Evolutionary conservation across 2,329 filamentous ascomycete genomes (phyloP).

Genomic region (Xylariomycetidae sp.): DNA sequence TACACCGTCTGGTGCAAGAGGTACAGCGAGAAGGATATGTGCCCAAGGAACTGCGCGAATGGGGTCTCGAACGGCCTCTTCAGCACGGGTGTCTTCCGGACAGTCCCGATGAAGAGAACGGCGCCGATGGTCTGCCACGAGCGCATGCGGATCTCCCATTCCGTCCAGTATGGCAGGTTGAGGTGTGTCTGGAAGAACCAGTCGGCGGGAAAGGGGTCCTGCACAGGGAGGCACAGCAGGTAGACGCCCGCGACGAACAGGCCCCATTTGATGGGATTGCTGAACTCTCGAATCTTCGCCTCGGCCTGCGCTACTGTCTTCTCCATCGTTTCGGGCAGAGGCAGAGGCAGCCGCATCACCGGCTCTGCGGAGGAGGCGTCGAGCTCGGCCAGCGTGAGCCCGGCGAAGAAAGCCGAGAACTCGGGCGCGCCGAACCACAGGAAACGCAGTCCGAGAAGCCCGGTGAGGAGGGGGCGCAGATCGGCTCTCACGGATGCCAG

Average conservation of each 20-base stretch:
- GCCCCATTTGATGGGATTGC: constrained; percentile 1
- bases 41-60: constrained; percentile 1
- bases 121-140: constrained; percentile 4
- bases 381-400: constrained; percentile 2
- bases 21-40: constrained; percentile 4
- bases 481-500: constrained; percentile 1
- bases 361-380: neutral
- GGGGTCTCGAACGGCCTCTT: constrained; percentile 2
- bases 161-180: constrained; percentile 3
- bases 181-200: constrained; percentile 3
- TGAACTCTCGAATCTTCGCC: neutral
- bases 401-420: constrained; percentile 3
- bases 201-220: constrained; percentile 32
- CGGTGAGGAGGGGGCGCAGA: neutral
- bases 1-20: constrained; percentile 3
- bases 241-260: constrained; percentile 29
- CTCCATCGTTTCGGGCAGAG: neutral
- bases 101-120: constrained; percentile 1
- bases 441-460: neutral
- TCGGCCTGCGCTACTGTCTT: neutral
- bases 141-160: constrained; percentile 3
- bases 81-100: constrained; percentile 2
- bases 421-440: constrained; percentile 2
- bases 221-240: constrained; percentile 59
- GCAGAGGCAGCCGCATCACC: neutral